Conservation (phyloP, 306 rosid species). For the Luffa acutangula region DNA sequence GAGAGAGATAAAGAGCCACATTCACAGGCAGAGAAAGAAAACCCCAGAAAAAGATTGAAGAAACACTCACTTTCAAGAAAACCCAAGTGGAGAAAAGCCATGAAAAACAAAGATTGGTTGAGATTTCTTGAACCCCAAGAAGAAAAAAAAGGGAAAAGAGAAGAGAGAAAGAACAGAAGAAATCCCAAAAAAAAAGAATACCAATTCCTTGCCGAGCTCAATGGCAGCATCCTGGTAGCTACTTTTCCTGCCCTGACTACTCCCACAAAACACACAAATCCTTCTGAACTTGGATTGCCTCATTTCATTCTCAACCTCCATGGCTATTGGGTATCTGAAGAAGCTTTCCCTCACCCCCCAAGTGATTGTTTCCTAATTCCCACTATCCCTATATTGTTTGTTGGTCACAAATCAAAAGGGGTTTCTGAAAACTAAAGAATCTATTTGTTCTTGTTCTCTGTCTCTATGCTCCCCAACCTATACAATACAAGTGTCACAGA, state of each 20-base stretch:
- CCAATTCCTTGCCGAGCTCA: slow-evolving; percentile 97
- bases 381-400: background rate
- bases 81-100: background rate
- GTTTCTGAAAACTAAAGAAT: slow-evolving; percentile 12
- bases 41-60: background rate
- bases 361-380: background rate
- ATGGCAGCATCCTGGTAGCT: slow-evolving; percentile 94
- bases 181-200: slow-evolving; percentile 10
- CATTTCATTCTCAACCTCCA: slow-evolving; percentile 60
- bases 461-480: slow-evolving; percentile 19
- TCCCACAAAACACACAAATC: slow-evolving; percentile 96
- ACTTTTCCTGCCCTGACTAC: slow-evolving; percentile 93
- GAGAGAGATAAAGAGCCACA: background rate
- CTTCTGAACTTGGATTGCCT: slow-evolving; percentile 72
- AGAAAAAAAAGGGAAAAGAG: background rate
- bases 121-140: background rate
- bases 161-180: background rate
- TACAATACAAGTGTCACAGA: slow-evolving; percentile 15
- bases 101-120: background rate
- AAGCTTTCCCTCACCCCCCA: background rate
- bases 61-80: background rate
- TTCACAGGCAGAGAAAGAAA: background rate
- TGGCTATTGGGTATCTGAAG: slow-evolving; percentile 28
- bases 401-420: slow-evolving; percentile 13
- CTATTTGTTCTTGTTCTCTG: slow-evolving; percentile 15